Percentiles rank a stretch among this genome's conserved stretches.
These are phyloP conservation scores for Garcia nutans DNA, from an alignment of 345 rosid species.

Conservation along the genomic window DNA sequence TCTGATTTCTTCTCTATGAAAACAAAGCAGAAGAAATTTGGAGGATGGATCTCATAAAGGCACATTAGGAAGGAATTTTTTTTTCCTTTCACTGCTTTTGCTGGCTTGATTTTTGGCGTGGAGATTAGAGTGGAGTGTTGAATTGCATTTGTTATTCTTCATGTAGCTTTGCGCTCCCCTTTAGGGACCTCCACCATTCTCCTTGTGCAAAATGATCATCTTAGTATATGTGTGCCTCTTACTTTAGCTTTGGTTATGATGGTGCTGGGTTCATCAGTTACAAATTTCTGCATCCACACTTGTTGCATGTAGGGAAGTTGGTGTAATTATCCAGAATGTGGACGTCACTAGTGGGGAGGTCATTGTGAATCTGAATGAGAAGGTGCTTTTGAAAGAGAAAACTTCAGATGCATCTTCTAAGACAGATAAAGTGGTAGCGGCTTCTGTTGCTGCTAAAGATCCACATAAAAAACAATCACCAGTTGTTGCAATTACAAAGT, in stretches of 20 bases:
- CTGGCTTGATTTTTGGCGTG: not conserved
- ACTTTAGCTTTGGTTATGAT: conserved; percentile 6
- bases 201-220: not conserved
- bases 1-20: not conserved
- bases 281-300: conserved; percentile 19
- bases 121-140: not conserved
- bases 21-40: not conserved
- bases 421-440: conserved; percentile 40
- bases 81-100: not conserved
- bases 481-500: conserved; percentile 53
- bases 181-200: not conserved
- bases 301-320: conserved; percentile 66
- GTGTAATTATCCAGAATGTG: conserved; percentile 63
- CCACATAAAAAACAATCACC: conserved; percentile 46
- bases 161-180: not conserved
- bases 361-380: conserved; percentile 66
- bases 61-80: not conserved
- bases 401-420: conserved; percentile 38
- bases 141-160: not conserved
- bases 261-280: conserved; percentile 15
- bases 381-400: conserved; percentile 58
- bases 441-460: conserved; percentile 39
- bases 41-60: not conserved
- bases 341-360: conserved; percentile 74
- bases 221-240: not conserved